These are phyloP conservation scores for Aspergillus chevalieri DNA, from an alignment of 2,329 filamentous ascomycete species.

Conservation along the genomic window DNA sequence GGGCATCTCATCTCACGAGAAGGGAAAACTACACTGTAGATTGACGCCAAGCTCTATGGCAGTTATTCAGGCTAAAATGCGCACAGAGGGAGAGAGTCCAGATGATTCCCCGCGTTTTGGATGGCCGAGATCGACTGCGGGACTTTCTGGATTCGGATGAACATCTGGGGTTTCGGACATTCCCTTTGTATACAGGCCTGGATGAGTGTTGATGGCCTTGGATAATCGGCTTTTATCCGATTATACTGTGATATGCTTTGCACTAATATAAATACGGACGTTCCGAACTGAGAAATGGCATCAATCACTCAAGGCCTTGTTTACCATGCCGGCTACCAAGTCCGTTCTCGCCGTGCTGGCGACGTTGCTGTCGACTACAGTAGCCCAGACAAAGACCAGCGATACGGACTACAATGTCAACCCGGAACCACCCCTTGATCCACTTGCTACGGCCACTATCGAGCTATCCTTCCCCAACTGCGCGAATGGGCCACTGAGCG, in stretches of 20 bases:
- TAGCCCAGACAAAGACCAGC: slow-evolving; percentile 22
- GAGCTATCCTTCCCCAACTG: slow-evolving; percentile 45
- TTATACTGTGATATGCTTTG: not conserved
- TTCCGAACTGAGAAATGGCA: not conserved
- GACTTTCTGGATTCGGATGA: slow-evolving; percentile 12
- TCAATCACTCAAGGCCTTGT: not conserved
- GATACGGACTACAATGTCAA: slow-evolving; percentile 24
- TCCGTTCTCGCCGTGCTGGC: slow-evolving; percentile 15
- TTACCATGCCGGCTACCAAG: slow-evolving; percentile 12
- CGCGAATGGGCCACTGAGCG: slow-evolving; percentile 44
- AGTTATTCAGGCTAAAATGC: not conserved
- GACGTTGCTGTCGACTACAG: slow-evolving; percentile 14
- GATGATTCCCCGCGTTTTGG: not conserved
- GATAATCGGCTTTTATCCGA: slow-evolving; percentile 3
- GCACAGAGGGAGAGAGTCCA: not conserved
- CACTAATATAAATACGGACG: not conserved
- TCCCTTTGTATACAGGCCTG: not conserved
- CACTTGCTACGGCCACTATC: slow-evolving; percentile 8
- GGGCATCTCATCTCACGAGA: too few species aligned
- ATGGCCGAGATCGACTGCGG: slow-evolving; percentile 14
- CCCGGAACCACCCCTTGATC: slow-evolving; percentile 16
- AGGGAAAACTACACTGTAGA: too few species aligned
- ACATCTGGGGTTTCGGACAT: slow-evolving; percentile 6
- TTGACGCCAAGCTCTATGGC: too few species aligned
- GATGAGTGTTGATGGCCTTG: not conserved